These are phyloP conservation scores for Aureobasidium sp. DNA, from an alignment of 2,329 filamentous ascomycete genomes.

Conservation along the genomic window DNA sequence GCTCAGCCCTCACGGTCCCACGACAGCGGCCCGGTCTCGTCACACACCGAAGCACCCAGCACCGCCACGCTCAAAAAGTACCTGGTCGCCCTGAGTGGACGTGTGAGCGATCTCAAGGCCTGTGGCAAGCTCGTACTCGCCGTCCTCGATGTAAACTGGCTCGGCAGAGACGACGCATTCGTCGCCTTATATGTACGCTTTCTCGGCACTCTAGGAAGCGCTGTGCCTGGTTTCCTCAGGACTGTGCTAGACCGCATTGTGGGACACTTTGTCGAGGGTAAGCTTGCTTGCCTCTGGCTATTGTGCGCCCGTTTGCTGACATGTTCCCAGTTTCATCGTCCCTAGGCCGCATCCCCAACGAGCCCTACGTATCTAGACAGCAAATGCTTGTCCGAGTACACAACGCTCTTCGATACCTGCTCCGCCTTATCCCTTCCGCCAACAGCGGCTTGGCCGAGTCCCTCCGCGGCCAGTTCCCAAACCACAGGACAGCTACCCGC, in stretches of 20 bases:
- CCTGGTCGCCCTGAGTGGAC: constrained; percentile 48
- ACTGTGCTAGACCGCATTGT: constrained; percentile 74
- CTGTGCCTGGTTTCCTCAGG: constrained; percentile 69
- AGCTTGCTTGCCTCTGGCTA: constrained; percentile 24
- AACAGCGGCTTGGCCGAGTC: constrained; percentile 56
- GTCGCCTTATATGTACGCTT: constrained; percentile 49
- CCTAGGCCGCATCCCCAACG: constrained; percentile 44
- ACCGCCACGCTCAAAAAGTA: constrained; percentile 48
- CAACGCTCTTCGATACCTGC: constrained; percentile 62
- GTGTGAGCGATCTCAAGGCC: constrained; percentile 46
- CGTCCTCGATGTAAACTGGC: constrained; percentile 51
- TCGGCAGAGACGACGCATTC: constrained; percentile 53
- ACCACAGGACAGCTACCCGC: constrained; percentile 57
- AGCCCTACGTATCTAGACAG: constrained; percentile 50
- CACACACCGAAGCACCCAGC: constrained; percentile 37
- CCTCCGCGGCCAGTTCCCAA: constrained; percentile 25
- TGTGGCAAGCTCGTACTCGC: constrained; percentile 52
- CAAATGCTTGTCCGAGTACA: constrained; percentile 69
- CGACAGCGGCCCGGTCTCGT: constrained; percentile 16
- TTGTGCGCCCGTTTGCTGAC: constrained; percentile 27
- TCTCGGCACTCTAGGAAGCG: constrained; percentile 61
- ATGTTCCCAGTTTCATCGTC: constrained; percentile 41
- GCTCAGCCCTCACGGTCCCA: constrained; percentile 30
- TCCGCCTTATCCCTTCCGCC: constrained; percentile 74
- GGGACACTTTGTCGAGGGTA: constrained; percentile 59